Conservation (phyloP, 208 protist genomes). For the Trichomonas tenax region DNA sequence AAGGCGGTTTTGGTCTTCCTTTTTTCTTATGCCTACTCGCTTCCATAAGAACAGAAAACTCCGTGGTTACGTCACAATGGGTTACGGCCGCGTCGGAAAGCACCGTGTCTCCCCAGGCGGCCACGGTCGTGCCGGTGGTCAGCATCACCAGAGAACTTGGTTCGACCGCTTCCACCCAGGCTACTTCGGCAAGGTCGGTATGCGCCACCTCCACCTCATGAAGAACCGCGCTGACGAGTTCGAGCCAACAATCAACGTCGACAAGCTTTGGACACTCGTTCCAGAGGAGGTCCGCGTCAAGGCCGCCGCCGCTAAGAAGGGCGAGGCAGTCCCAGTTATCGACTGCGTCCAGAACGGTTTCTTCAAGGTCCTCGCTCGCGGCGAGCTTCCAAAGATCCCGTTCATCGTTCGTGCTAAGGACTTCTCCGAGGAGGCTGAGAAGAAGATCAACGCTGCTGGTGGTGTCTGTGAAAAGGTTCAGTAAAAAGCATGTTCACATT, state of each 20-base stretch:
- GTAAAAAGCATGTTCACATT: not conserved
- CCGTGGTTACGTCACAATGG: conserved; percentile 40
- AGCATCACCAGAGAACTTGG: conserved; percentile 96
- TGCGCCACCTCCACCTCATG: conserved; percentile 86
- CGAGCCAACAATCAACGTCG: conserved; percentile 92
- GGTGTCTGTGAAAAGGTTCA: conserved; percentile 46
- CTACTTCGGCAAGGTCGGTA: conserved; percentile 99
- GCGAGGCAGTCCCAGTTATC: conserved; percentile 81
- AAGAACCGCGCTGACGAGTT: conserved; percentile 60
- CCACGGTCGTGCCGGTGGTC: conserved; percentile 99
- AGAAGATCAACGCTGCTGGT: conserved; percentile 97
- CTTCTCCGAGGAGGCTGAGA: conserved; percentile 90
- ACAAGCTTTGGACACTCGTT: conserved; percentile 93
- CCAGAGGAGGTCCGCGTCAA: conserved; percentile 56
- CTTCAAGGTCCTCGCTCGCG: conserved; percentile 98
- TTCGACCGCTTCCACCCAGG: conserved; percentile 94
- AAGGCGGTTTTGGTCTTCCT: not conserved
- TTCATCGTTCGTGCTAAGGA: conserved; percentile 97
- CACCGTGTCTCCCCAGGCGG: conserved; percentile 98
- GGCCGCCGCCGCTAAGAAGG: conserved; percentile 55
- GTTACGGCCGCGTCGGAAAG: conserved; percentile 67
- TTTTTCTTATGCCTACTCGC: conserved; percentile 31
- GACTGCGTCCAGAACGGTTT: conserved; percentile 84
- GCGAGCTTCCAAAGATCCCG: conserved; percentile 77
- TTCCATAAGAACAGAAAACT: conserved; percentile 45